Percentiles rank a stretch among this genome's conserved stretches.
These are phyloP conservation scores for Cyclanthera cordifolia DNA, from an alignment of 306 rosid species.

Conservation along the genomic window DNA sequence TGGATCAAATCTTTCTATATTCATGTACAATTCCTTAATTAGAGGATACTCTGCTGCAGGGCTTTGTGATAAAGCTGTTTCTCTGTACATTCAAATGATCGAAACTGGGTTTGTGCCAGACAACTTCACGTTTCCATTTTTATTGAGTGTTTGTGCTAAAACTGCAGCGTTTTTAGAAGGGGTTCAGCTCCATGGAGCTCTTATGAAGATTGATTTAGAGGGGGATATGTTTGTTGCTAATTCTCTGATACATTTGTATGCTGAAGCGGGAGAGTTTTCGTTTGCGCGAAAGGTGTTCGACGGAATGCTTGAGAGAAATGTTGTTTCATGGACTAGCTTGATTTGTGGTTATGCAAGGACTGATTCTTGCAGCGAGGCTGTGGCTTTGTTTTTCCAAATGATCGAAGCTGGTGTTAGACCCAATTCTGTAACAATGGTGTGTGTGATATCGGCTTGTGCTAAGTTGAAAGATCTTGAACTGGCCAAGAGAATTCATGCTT, in stretches of 20 bases:
- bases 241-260: slow-evolving; percentile 58
- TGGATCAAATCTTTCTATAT: slow-evolving; percentile 20
- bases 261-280: slow-evolving; percentile 36
- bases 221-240: slow-evolving; percentile 44
- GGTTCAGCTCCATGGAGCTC: slow-evolving; percentile 47
- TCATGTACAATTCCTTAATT: slow-evolving; percentile 41
- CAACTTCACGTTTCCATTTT: slow-evolving; percentile 55
- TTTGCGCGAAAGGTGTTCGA: slow-evolving; percentile 55
- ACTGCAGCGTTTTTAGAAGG: slow-evolving; percentile 40
- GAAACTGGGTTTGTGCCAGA: slow-evolving; percentile 46
- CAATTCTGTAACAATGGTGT: slow-evolving; percentile 52
- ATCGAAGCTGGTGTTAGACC: slow-evolving; percentile 39
- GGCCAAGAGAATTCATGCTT: slow-evolving; percentile 36
- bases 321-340: slow-evolving; percentile 80
- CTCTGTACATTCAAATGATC: slow-evolving; percentile 34
- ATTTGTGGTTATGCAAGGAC: slow-evolving; percentile 59
- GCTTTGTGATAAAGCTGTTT: slow-evolving; percentile 36
- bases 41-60: slow-evolving; percentile 59
- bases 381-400: slow-evolving; percentile 62
- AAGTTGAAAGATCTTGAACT: slow-evolving; percentile 57
- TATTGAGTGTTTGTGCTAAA: slow-evolving; percentile 52
- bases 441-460: slow-evolving; percentile 67
- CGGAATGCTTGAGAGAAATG: slow-evolving; percentile 57
- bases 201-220: slow-evolving; percentile 52
- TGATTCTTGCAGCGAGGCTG: slow-evolving; percentile 37